Conservation (phyloP, 2,329 filamentous ascomycete genomes). For the Tolypocladium album region DNA sequence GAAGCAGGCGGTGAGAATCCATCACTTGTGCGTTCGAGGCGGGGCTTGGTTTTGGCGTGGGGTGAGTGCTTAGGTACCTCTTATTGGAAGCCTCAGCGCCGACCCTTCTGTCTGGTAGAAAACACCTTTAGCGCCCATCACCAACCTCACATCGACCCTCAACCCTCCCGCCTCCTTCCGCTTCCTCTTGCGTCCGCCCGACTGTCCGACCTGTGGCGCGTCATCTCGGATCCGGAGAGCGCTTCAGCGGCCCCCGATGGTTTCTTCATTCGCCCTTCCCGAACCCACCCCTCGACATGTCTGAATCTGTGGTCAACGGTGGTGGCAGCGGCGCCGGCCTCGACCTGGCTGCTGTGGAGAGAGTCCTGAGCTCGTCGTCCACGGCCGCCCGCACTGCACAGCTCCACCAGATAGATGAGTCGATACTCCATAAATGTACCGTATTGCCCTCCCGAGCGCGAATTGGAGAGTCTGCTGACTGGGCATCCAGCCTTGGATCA, state of each 20-base stretch:
- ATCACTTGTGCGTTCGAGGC: neutral
- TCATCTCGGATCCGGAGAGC: neutral
- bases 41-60: conserved; percentile 1
- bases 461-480: conserved; percentile 8
- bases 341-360: conserved; percentile 38
- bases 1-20: conserved; percentile 1
- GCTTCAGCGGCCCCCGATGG: conserved; percentile 21
- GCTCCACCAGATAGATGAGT: conserved; percentile 46
- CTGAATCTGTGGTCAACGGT: conserved; percentile 16
- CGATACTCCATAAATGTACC: conserved; percentile 43
- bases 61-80: neutral
- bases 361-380: conserved; percentile 50
- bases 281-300: conserved; percentile 19
- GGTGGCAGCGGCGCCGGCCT: conserved; percentile 36
- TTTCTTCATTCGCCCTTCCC: conserved; percentile 12
- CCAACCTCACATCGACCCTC: neutral
- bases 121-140: neutral
- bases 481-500: conserved; percentile 31
- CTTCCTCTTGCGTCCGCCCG: neutral
- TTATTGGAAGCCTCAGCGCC: neutral
- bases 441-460: conserved; percentile 2
- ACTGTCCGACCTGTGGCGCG: neutral
- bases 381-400: conserved; percentile 43
- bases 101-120: neutral
- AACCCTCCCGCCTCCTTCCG: neutral